These are phyloP conservation scores for Picea glauca DNA, from an alignment of 75 land plant genomes.

Conservation along the genomic window DNA sequence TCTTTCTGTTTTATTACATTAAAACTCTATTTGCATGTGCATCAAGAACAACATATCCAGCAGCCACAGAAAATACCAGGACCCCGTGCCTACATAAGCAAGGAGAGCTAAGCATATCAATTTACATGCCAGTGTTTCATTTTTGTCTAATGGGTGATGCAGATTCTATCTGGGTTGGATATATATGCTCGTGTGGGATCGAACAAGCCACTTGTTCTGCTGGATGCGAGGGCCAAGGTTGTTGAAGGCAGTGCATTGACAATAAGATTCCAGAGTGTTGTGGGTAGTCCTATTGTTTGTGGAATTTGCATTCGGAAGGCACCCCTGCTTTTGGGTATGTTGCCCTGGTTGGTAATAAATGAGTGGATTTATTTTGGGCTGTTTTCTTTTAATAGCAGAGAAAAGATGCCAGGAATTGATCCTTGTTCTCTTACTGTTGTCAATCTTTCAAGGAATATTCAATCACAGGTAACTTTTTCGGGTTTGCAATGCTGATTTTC, in stretches of 20 bases:
- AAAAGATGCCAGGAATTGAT: too few relatives aligned
- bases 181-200: conserved; percentile 81
- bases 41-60: too few relatives aligned
- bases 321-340: conserved; percentile 33
- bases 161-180: conserved; percentile 82
- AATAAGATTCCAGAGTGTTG: conserved; percentile 57
- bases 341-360: not conserved
- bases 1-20: not conserved
- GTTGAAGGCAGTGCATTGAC: conserved; percentile 33
- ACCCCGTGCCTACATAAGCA: too few relatives aligned
- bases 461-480: not conserved
- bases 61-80: too few relatives aligned
- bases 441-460: not conserved
- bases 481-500: too few relatives aligned
- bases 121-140: not conserved
- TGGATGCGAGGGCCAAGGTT: conserved; percentile 42
- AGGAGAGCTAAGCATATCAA: too few relatives aligned
- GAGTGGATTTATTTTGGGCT: too few relatives aligned
- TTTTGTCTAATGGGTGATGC: conserved; percentile 10
- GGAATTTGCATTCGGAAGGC: conserved; percentile 72
- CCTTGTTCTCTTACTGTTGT: not conserved
- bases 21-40: too few relatives aligned
- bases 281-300: conserved; percentile 68
- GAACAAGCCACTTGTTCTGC: conserved; percentile 69
- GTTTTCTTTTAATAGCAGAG: too few relatives aligned